Evolutionary conservation across 192 early-diverging fungal genomes (phyloP).

Genomic region (Pecoramyces ruminantium): DNA sequence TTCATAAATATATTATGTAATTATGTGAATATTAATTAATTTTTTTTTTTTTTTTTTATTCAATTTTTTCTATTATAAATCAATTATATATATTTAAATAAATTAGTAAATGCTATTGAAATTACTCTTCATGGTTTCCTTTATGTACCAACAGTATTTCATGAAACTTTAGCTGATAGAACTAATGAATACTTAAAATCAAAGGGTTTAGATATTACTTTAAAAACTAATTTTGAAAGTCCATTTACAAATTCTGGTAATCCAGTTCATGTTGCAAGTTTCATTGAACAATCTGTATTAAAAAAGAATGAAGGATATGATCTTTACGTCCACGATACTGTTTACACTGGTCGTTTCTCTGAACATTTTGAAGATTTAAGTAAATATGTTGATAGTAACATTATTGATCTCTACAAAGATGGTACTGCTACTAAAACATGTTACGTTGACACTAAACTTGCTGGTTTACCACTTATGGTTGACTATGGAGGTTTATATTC

Average conservation of each 20-base stretch:
- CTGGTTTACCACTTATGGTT: not conserved
- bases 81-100: too few relatives aligned
- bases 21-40: too few relatives aligned
- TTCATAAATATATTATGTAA: too few relatives aligned
- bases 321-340: not conserved
- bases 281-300: not conserved
- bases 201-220: not conserved
- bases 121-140: not conserved
- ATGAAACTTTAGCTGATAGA: not conserved
- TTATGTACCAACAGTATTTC: not conserved
- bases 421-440: not conserved
- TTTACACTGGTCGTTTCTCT: not conserved
- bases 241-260: not conserved
- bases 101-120: not conserved
- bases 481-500: not conserved
- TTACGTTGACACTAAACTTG: not conserved
- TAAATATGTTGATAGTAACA: not conserved
- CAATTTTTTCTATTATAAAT: too few relatives aligned
- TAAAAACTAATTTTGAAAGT: not conserved
- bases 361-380: not conserved
- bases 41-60: too few relatives aligned
- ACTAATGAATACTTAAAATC: not conserved
- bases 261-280: not conserved
- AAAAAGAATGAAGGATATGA: not conserved
- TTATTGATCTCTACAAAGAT: not conserved